Base-by-base conservation (phyloP, 352 stramenopile genomes). In the Aphanomyces astaci region DNA sequence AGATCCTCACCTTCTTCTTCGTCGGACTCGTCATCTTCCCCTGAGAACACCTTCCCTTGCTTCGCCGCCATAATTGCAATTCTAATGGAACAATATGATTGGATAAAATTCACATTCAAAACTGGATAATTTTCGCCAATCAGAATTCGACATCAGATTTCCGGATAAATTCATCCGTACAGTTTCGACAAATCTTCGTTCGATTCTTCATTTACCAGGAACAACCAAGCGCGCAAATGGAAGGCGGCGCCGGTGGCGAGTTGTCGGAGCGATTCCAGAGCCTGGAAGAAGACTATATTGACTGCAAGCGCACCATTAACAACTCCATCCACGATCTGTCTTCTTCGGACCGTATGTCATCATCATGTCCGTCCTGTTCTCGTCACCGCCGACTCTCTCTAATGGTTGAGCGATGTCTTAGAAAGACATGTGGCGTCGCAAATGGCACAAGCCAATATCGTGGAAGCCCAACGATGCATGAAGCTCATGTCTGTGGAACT, bases 291-390 rank as follows among this genome's bases (percentile, higher is more conserved):
- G 81, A 92, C 72, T 92, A 88, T 55, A 79, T 92, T 52, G 81
- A 92, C 46, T 82, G 78, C 74, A 92, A 92, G 74, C 88, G 89
- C 66, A 74, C 80, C 25, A 88, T 92, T 57, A 92, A 92, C 73
- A 90, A 92, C 75, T 78, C 66, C 52, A 81, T 92, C 57, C 83
- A 81, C 59, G 78, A 82, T 19, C 82, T 92, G 7, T 53, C 88
- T 40, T 73, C 75, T n/a, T 75, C 74, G 25, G 73, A 82, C 70
- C 74, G 84, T 79, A 54, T 27, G 54, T 46, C 1, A 2, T 9
- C 19, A 22, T 11, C 9, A 2, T 15, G 24, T 73, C 55, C 0
- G 57, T 40, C 31, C 15, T 49, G 28, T 30, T 51, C 60, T n/a
- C 62, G 31, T 32, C 46, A 70, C 72, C 65, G 78, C n/a, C n/a